Percentiles rank a stretch among this genome's conserved stretches.
Evolutionary conservation across 108 stramenopile species (phyloP).

Genomic region (Cylindrotheca fusiformis): DNA sequence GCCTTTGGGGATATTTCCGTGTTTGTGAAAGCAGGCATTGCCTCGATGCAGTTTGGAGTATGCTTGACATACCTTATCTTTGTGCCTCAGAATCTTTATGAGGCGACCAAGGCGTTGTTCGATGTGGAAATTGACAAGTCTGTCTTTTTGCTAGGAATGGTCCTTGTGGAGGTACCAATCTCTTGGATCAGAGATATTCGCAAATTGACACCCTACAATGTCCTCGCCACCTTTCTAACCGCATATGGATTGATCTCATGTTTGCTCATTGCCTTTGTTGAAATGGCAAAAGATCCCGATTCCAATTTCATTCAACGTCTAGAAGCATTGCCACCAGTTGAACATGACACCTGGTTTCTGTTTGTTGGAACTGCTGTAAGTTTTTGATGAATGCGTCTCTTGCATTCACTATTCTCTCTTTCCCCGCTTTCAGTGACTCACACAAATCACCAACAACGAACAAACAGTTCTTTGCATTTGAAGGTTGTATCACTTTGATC

Average conservation of each 20-base stretch:
- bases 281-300: background rate
- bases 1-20: constrained; percentile 37
- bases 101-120: constrained; percentile 15
- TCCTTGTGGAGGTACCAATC: constrained; percentile 39
- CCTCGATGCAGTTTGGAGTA: constrained; percentile 55
- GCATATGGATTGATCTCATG: constrained; percentile 34
- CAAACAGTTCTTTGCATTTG: constrained; percentile 40
- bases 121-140: constrained; percentile 13
- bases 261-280: constrained; percentile 28
- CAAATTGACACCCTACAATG: constrained; percentile 40
- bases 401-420: background rate
- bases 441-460: background rate
- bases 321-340: constrained; percentile 12
- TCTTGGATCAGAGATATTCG: constrained; percentile 52
- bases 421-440: background rate
- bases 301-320: constrained; percentile 9
- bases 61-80: constrained; percentile 59
- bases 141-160: constrained; percentile 31
- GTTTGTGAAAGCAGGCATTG: constrained; percentile 40
- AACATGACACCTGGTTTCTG: constrained; percentile 35
- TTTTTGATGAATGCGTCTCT: background rate
- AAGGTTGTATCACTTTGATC: constrained; percentile 54
- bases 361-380: constrained; percentile 51
- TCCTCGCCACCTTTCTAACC: constrained; percentile 51
- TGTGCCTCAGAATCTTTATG: constrained; percentile 49